These are phyloP conservation scores for Lepidium africanum DNA, from an alignment of 345 rosid species.

Conservation along the genomic window DNA sequence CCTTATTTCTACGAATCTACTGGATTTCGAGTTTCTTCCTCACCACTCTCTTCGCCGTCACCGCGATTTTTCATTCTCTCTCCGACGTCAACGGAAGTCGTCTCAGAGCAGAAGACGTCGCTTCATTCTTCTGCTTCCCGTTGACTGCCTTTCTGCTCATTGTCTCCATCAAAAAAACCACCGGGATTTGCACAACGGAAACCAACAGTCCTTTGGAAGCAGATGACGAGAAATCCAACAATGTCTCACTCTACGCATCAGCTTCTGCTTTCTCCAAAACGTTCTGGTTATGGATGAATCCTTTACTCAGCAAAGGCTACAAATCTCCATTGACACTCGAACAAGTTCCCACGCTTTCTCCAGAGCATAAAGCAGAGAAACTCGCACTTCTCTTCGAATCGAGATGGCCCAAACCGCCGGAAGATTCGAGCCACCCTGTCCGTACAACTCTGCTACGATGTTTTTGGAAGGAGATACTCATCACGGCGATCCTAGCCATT, in stretches of 20 bases:
- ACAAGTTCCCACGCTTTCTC: slow-evolving; percentile 70
- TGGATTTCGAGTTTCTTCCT: slow-evolving; percentile 57
- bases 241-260: slow-evolving; percentile 54
- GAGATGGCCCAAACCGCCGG: slow-evolving; percentile 72
- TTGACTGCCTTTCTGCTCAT: slow-evolving; percentile 45
- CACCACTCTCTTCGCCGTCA: slow-evolving; percentile 37
- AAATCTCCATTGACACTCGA: slow-evolving; percentile 64
- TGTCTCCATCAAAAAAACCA: slow-evolving; percentile 53
- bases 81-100: slow-evolving; percentile 6
- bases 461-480: slow-evolving; percentile 71
- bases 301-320: slow-evolving; percentile 67
- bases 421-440: slow-evolving; percentile 57
- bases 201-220: slow-evolving; percentile 12
- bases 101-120: slow-evolving; percentile 46
- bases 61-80: slow-evolving; percentile 46
- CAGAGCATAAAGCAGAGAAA: slow-evolving; percentile 67
- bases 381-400: slow-evolving; percentile 55
- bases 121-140: slow-evolving; percentile 44
- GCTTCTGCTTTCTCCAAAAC: slow-evolving; percentile 58
- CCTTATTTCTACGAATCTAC: slow-evolving; percentile 54
- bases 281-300: slow-evolving; percentile 96
- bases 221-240: slow-evolving; percentile 35
- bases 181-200: slow-evolving; percentile 40
- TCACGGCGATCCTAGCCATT: slow-evolving; percentile 71
- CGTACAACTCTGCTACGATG: slow-evolving; percentile 58